These are phyloP conservation scores for Talaromyces sp. DNA, from an alignment of 2,329 filamentous ascomycete species.

Conservation along the genomic window DNA sequence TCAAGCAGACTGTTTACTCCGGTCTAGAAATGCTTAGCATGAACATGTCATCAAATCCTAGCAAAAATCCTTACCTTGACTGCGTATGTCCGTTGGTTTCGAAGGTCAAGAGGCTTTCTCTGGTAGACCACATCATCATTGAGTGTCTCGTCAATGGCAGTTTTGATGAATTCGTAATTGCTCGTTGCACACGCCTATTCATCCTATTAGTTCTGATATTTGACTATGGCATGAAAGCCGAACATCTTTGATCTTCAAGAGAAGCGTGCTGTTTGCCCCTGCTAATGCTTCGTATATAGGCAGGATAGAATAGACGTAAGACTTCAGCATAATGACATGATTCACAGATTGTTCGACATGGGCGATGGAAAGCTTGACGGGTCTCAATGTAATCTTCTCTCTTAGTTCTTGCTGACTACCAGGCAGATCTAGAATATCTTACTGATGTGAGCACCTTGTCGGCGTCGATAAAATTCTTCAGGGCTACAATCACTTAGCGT, in stretches of 20 bases:
- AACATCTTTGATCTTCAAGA: constrained; percentile 62
- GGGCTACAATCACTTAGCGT: constrained; percentile 42
- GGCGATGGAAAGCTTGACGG: constrained; percentile 59
- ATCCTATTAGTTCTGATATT: constrained; percentile 3
- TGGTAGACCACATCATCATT: constrained; percentile 78
- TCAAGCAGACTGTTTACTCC: constrained; percentile 82
- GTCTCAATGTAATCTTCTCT: constrained; percentile 67
- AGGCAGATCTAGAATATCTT: constrained; percentile 18
- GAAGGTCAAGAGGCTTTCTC: constrained; percentile 72
- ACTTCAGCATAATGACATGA: constrained; percentile 79
- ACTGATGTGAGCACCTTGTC: constrained; percentile 76
- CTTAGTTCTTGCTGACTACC: constrained; percentile 15
- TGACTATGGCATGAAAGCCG: neutral
- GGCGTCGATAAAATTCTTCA: constrained; percentile 71
- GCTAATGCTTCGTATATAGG: constrained; percentile 64
- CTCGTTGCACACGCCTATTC: constrained; percentile 58
- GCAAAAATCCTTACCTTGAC: constrained; percentile 50
- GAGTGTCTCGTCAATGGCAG: constrained; percentile 63
- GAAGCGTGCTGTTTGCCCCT: constrained; percentile 58
- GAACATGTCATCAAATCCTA: neutral
- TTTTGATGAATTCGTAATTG: constrained; percentile 56
- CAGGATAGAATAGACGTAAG: constrained; percentile 65
- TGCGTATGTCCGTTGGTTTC: constrained; percentile 86
- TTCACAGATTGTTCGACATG: constrained; percentile 78
- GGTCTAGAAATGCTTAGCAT: constrained; percentile 44